These are phyloP conservation scores for Anthracocystis walkeri DNA, from an alignment of 1,284 basidiomycete genomes.

Conservation along the genomic window DNA sequence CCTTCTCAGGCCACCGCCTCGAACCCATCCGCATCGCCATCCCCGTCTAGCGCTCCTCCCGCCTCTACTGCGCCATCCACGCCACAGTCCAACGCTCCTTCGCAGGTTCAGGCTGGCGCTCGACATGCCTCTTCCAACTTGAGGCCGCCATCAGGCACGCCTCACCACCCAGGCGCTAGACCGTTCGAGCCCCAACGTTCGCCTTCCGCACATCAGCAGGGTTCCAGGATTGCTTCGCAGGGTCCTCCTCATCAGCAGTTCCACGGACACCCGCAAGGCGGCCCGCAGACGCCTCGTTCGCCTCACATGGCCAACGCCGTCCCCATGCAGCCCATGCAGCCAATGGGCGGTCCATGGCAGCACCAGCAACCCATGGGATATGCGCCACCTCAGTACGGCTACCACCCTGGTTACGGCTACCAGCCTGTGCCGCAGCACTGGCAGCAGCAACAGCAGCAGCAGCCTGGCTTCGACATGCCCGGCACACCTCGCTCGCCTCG, in stretches of 20 bases:
- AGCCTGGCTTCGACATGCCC: constrained; percentile 55
- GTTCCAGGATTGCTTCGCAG: constrained; percentile 37
- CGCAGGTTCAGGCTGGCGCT: constrained; percentile 25
- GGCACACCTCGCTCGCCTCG: constrained; percentile 61
- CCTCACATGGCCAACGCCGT: constrained; percentile 58
- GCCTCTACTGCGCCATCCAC: constrained; percentile 38
- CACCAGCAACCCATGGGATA: constrained; percentile 54
- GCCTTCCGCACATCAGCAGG: constrained; percentile 52
- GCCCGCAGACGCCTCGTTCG: constrained; percentile 58
- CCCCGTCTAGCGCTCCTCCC: constrained; percentile 40
- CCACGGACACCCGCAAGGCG: constrained; percentile 49
- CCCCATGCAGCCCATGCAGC: constrained; percentile 61
- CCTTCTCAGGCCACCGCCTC: constrained; percentile 41
- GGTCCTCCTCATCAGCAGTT: constrained; percentile 48
- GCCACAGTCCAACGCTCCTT: constrained; percentile 23
- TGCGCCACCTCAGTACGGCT: constrained; percentile 53
- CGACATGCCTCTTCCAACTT: constrained; percentile 55
- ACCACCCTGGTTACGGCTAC: constrained; percentile 62
- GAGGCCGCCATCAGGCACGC: constrained; percentile 46
- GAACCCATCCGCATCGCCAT: constrained; percentile 42
- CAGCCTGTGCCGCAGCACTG: constrained; percentile 52
- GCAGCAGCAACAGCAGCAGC: constrained; percentile 39
- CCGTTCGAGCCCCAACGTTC: constrained; percentile 60
- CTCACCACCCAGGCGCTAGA: constrained; percentile 48
- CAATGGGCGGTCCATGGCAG: constrained; percentile 57